A percentile compares a stretch with the other conserved stretches of the same genome.
These are phyloP conservation scores for Lepiota brunneoincarnata DNA, from an alignment of 768 basidiomycete genomes.

Conservation along the genomic window DNA sequence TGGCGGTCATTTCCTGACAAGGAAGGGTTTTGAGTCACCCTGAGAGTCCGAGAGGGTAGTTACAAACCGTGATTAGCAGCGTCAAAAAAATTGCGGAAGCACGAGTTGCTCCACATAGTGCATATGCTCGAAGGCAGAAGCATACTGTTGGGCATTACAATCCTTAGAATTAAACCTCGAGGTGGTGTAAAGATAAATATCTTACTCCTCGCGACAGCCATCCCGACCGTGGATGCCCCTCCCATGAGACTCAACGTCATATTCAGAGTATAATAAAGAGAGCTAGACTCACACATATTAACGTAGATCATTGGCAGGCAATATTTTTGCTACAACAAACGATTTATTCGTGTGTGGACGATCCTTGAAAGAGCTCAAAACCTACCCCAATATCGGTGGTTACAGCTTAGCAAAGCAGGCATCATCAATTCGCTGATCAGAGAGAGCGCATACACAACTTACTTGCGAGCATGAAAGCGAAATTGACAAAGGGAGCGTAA, in stretches of 20 bases:
- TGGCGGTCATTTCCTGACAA: too few species aligned
- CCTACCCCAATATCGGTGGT: not conserved
- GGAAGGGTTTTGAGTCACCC: too few species aligned
- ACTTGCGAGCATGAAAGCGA: not conserved
- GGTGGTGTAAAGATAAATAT: too few species aligned
- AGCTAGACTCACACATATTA: not conserved
- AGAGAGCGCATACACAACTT: not conserved
- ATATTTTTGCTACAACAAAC: not conserved
- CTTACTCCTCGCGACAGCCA: not conserved
- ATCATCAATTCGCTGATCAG: too few species aligned
- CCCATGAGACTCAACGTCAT: too few species aligned
- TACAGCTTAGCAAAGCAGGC: not conserved
- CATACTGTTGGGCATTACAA: too few species aligned
- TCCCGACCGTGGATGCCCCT: not conserved
- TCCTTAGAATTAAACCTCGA: too few species aligned
- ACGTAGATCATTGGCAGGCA: not conserved
- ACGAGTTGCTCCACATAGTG: not conserved
- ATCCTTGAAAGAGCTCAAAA: not conserved
- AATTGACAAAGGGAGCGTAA: constrained; percentile 2
- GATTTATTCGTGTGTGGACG: too few species aligned
- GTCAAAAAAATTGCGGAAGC: not conserved
- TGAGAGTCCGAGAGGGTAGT: too few species aligned
- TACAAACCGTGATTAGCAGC: too few species aligned
- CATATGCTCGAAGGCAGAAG: constrained; percentile 1
- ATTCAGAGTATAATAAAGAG: too few species aligned